phyloP scores from a whole-genome alignment of 139 green algal genomes.

The Pseudopediastrum boryanum region DNA sequence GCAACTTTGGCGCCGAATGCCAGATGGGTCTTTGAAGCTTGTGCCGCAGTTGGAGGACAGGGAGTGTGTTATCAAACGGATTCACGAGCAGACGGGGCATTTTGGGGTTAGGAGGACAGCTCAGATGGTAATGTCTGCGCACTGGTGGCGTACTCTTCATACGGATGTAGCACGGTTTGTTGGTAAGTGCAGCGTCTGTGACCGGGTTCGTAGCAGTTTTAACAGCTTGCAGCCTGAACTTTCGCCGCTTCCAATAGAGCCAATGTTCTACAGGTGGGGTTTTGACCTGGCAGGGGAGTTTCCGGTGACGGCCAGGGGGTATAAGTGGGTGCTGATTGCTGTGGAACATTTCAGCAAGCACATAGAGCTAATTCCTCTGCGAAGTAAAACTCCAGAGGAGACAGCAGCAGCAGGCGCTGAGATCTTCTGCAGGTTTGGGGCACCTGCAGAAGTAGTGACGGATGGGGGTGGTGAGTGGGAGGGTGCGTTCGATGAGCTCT shows the following conservation, averaged over 20 bases:
- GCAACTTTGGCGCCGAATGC: neutral
- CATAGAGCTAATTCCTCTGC: neutral
- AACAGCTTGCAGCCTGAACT: neutral
- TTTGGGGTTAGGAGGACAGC: neutral
- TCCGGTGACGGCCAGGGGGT: neutral
- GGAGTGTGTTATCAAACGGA: neutral
- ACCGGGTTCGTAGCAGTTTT: neutral
- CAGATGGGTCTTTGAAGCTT: neutral
- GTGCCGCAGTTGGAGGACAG: neutral
- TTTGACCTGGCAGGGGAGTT: slow-evolving; percentile 7
- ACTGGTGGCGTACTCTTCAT: slow-evolving; percentile 10
- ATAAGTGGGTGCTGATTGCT: slow-evolving; percentile 8
- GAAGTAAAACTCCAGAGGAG: neutral
- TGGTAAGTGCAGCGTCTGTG: neutral
- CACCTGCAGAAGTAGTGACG: slow-evolving; percentile 4
- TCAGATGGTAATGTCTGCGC: neutral
- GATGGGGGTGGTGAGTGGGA: slow-evolving; percentile 16
- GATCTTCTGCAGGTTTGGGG: neutral
- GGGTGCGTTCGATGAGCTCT: neutral
- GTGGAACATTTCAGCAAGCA: slow-evolving; percentile 24
- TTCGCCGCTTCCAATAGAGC: slow-evolving; percentile 5
- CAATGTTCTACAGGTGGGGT: slow-evolving; percentile 3
- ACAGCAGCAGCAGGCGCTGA: neutral
- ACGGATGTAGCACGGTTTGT: neutral
- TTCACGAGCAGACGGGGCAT: slow-evolving; percentile 5